Base-by-base conservation (phyloP, 2,329 filamentous ascomycete genomes). In the Scedosporium dehoogii region DNA sequence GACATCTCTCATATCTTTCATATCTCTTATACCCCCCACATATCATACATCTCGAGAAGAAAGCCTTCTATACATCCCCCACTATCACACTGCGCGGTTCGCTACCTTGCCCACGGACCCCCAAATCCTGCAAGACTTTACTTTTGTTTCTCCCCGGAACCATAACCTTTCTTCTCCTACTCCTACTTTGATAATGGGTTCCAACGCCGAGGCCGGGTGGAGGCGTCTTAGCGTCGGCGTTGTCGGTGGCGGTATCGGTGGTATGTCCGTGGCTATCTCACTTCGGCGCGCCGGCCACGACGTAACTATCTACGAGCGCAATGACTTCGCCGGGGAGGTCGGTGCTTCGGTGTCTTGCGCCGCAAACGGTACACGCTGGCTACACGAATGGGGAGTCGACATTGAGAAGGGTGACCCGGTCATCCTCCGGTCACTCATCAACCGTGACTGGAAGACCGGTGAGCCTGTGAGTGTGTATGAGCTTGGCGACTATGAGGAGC, bases 361-460 rank as follows among this genome's bases (percentile, higher is more conserved):
- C 1, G 85, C 87, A 9, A 90, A 90, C 67, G 87, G 86, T 6
- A 87, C 86, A 1, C 79, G 84, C 57, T 90, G 86, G 86, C 74
- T 90, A 6, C 81, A 87, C 64, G 84, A 87, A 70, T 90, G 87
- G 87, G 76, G 76, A 0, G 84, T 89, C 1, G 83, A 89, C 67
- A 76, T 89, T 1, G 74, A 74, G 14, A 84, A 84, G 68, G 87
- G 86, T 7, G 82, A 88, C 63, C 85, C 85, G 0, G 86, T 90
- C 1, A 75, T 89, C 1, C 73, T 90, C 58, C 79, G 78, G 71
- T 85, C 85, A 68, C 78, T 90, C 60, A 89, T 90, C 74, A 87
- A 85, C 70, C 81, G 83, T 23, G 85, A 89, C 72, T 90, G 86
- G 86, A 81, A 82, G 69, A 89, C 85, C 1, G 87, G 87, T 0